A percentile compares a stretch with the other conserved stretches of the same genome.
Conservation (phyloP, 257 asterid species). For the Cinchona pubescens region DNA sequence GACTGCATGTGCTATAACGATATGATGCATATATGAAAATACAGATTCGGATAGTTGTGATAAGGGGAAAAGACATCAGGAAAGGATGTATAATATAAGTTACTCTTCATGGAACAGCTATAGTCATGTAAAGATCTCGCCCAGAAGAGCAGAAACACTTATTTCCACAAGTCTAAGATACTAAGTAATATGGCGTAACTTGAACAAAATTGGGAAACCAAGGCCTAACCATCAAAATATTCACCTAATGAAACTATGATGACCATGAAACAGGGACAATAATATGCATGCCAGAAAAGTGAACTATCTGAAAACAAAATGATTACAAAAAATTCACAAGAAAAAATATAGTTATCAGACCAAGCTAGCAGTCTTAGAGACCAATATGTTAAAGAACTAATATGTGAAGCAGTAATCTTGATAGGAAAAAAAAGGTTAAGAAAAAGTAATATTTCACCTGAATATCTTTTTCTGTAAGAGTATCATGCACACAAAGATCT, state of each 20-base stretch:
- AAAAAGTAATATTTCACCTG: constrained; percentile 53
- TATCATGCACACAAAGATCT: constrained; percentile 65
- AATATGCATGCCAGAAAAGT: neutral
- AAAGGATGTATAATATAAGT: neutral
- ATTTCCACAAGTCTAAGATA: no score
- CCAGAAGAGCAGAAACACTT: neutral
- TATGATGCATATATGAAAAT: neutral
- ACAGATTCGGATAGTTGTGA: no score
- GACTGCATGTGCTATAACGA: neutral
- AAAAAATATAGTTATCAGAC: neutral
- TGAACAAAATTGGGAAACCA: neutral
- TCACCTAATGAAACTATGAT: neutral
- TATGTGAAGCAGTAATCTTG: neutral
- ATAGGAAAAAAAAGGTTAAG: no score
- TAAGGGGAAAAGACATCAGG: neutral
- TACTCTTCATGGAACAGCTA: neutral
- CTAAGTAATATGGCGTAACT: neutral
- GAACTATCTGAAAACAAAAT: neutral
- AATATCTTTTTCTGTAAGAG: constrained; percentile 71
- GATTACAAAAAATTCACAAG: neutral
- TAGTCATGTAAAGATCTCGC: neutral
- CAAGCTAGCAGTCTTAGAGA: neutral
- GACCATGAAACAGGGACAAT: neutral
- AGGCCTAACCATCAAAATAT: neutral
- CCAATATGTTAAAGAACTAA: neutral